Evolutionary conservation across 139 green algal genomes (phyloP).

Genomic region (Gonium pectorale): DNA sequence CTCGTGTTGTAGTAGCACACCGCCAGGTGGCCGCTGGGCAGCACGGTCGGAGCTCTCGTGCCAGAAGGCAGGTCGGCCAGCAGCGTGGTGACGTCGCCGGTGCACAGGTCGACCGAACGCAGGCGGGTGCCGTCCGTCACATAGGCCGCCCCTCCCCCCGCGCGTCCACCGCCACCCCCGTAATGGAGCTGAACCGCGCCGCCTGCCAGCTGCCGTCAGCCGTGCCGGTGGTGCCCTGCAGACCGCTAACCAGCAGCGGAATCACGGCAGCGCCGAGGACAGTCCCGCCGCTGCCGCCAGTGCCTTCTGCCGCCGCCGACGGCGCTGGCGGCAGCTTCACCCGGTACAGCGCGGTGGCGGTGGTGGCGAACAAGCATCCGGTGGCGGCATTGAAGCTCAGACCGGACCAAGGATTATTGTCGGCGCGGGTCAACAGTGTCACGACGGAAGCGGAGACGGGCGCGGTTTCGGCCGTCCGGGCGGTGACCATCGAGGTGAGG

Average conservation of each 20-base stretch:
- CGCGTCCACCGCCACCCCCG: background rate
- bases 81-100: background rate
- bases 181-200: background rate
- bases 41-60: background rate
- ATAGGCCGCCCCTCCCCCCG: background rate
- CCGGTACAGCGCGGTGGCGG: background rate
- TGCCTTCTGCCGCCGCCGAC: too few relatives aligned
- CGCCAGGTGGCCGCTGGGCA: background rate
- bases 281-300: too few relatives aligned
- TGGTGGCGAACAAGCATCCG: background rate
- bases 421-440: background rate
- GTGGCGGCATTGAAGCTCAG: background rate
- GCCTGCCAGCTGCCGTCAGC: background rate
- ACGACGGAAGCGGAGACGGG: background rate
- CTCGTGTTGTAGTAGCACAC: background rate
- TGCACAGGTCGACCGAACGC: background rate
- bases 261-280: too few relatives aligned
- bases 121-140: background rate
- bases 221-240: background rate
- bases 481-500: background rate
- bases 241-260: background rate
- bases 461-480: background rate
- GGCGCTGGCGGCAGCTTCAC: background rate
- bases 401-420: background rate
- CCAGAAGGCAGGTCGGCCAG: background rate